Evolutionary conservation across 495 filamentous ascomycete genomes (phyloP), one percentile per base, ranked within the genome.

Genomic region (Penicillium paxilli): DNA sequence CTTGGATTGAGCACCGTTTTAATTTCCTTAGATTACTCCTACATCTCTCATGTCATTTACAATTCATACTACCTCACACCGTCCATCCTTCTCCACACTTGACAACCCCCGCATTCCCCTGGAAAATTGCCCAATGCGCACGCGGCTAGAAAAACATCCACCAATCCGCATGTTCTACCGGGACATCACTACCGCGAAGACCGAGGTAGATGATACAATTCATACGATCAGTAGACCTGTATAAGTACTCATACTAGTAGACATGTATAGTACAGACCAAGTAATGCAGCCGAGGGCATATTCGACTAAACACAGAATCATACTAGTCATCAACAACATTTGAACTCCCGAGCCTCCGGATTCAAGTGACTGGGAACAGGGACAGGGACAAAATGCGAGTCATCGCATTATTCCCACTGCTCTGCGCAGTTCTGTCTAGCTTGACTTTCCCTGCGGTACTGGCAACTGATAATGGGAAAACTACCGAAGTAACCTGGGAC

Each of bases 401-500:
- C 25, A 23, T 64, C 30, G 38, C 26, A 35, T 21, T 57, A 33
- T 12, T 66, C 21, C 55, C 50, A 37, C 21, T 62, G 40, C 17
- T 86, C 75, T n/a, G n/a, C n/a, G n/a, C n/a, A n/a, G n/a, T n/a
- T n/a, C 67, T 53, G 22, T 48, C 62, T 40, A 41, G 47, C 55
- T 6, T 64, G 54, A 16, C 56, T 14, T 75, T 72, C 6, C 79
- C 80, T 3, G n/a, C n/a, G n/a, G 71, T 85, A 11, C 37, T 44
- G 6, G 58, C 58, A 2, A 64, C 57, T 1, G 54, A 61, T 42
- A 58, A 68, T 51, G 63, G 60, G 23, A 64, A 66, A 23, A 64
- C 63, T 3, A 63, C 61, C 26, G 58, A 55, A 11, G 64, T 78
- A 9, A 65, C 66, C 10, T 80, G 83, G 83, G 84, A 85, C 44